Evolutionary conservation across 768 basidiomycete genomes (phyloP), one percentile per base, ranked within the genome.

Genomic region (Hirschioporus abietinus): DNA sequence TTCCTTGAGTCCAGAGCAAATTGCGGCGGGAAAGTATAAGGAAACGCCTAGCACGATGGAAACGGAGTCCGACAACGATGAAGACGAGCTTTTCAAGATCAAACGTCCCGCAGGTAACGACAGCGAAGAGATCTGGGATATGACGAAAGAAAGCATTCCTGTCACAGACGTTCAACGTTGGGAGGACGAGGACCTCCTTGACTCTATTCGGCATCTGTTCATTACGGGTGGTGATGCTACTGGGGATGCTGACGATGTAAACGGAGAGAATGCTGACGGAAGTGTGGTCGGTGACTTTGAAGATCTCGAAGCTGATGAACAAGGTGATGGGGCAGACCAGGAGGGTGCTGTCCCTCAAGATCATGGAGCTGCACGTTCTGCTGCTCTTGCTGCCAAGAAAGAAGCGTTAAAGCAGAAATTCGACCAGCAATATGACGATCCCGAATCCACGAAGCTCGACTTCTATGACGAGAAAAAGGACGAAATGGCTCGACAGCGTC

Each of bases 341-440:
- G 63, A 59, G 66, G 63, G 9, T 69, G 65, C 4, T 74, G 75
- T 26, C 76, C 30, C 65, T 6, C 72, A 74, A 12, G 78, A 77
- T 36, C 75, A 78, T 18, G 78, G 83, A 66, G 73, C 79, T 0
- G 71, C 80, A 15, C 79, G 80, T 34, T 83, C 82, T 27, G 79
- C 80, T 34, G 81, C 84, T 1, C 87, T 98, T 36, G 86, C 90
- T 9, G 83, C 85, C 34, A 98, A 96, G 80, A 98, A 98, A 79
- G 93, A 92, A 71, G 86, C 84, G 1, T 84, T 98, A 67, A 97
- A 97, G 78, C 88, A 89, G 70, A 96, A 96, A 76, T 99, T 99
- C 74, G 93, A 99, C 77, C 93, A 94, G 71, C 91, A 96, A 77
- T 98, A 98, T 76, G 95, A 97, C 75, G 93, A 95, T 70, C 91